Base-by-base conservation (phyloP, 2,329 filamentous ascomycete genomes). In the Sclerotinia minor region DNA sequence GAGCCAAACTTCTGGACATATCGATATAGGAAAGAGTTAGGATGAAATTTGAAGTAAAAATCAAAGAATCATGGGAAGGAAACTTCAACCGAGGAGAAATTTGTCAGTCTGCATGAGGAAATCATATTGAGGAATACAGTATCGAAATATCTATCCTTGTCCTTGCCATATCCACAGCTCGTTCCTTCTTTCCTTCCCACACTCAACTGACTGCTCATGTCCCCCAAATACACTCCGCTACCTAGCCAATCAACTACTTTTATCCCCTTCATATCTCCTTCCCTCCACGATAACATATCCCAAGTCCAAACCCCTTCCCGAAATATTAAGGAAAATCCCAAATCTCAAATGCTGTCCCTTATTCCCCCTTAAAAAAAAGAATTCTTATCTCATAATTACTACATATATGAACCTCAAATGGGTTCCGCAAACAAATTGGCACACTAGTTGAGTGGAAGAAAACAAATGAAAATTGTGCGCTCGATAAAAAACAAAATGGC, bases 261-360 rank as follows among this genome's bases (percentile, higher is more conserved):
- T 49, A 17, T 24, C 44, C 44, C 44, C 44, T 49, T 29, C 47
- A 24, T 8, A 41, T 52, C 47, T 49, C n/a, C 60, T 29, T 24
- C 11, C 29, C n/a, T 52, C 3, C 32, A 52, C 47, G 4, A 65
- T 54, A 70, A 85, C 80, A 35, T 70, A 74, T 71, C 80, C 76
- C 81, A 85, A 52, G 21, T 41, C 52, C 53, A 49, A n/a, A 55
- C 24, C 29, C 58, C 21, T 49, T 7, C 11, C 26, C 44, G 44
- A 49, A 60, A 60, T 35, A 60, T 35, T 49, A 47, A 60, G 41
- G 26, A 47, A 41, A 58, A 45, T 45, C 38, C 63, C 38, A 65
- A 65, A 57, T 26, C 26, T 58, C 38, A 65, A 55, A 57, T 65
- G 41, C 26, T 29, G n/a, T 49, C 24, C 29, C 45, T 63, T 5